A percentile compares a stretch with the other conserved stretches of the same genome.
phyloP scores from a whole-genome alignment of 257 asterid species.

The Oldenlandia corymbosa region DNA sequence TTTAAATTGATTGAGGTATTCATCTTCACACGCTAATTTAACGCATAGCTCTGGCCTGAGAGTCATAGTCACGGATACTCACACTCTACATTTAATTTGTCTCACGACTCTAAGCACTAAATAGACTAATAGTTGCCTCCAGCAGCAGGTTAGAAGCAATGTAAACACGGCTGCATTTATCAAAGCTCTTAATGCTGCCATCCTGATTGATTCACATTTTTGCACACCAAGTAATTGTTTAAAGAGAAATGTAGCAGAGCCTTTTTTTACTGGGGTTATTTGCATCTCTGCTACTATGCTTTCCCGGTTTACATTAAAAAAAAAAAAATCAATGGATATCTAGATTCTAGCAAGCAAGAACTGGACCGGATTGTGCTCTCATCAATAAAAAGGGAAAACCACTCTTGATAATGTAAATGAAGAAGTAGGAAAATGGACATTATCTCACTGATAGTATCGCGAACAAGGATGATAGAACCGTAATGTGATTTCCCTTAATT shows the following conservation, averaged over 20 bases:
- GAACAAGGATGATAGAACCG: neutral
- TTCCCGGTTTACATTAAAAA: neutral
- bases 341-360: neutral
- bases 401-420: neutral
- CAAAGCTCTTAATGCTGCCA: conserved; percentile 12
- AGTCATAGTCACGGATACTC: neutral
- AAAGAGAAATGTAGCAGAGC: neutral
- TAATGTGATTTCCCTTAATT: neutral
- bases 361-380: neutral
- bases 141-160: neutral
- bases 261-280: conserved; percentile 2
- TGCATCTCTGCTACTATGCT: neutral
- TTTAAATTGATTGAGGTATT: neutral
- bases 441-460: neutral
- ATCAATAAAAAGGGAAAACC: neutral
- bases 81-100: neutral
- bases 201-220: conserved; percentile 9
- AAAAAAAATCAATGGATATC: too few species aligned
- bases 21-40: neutral
- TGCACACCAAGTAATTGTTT: neutral
- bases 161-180: neutral
- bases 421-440: neutral
- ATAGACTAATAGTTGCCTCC: neutral
- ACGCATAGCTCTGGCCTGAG: neutral
- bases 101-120: neutral